Conservation (phyloP, 2,329 filamentous ascomycete species). For the Aspergillus bombycis region DNA sequence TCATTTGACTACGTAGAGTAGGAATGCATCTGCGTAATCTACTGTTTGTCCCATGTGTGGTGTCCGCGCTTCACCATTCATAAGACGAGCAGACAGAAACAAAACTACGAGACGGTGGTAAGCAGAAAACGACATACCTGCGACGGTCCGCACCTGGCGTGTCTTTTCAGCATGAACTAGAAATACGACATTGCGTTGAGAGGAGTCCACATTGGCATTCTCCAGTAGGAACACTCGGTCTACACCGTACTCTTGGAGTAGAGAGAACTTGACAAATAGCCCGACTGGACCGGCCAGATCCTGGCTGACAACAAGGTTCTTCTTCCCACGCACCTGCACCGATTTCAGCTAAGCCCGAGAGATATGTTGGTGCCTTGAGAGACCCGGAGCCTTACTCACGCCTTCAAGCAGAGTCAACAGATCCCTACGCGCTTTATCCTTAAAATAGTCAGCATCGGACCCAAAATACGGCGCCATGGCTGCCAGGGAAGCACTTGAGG, state of each 20-base stretch:
- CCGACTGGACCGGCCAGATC: constrained; percentile 87
- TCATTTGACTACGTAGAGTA: constrained; percentile 58
- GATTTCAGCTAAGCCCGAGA: constrained; percentile 26
- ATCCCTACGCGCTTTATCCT: constrained; percentile 74
- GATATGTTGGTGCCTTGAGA: constrained; percentile 17
- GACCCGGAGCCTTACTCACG: constrained; percentile 67
- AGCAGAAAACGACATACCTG: constrained; percentile 65
- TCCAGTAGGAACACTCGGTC: constrained; percentile 97
- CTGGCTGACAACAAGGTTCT: constrained; percentile 93
- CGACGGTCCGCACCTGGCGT: constrained; percentile 79
- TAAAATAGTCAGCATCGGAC: constrained; percentile 51
- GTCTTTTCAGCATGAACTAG: constrained; percentile 88
- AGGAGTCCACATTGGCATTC: constrained; percentile 92
- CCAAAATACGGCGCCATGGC: constrained; percentile 48
- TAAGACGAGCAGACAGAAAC: constrained; percentile 1
- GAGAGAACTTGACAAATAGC: constrained; percentile 91
- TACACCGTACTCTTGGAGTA: constrained; percentile 93
- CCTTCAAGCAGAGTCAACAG: constrained; percentile 89
- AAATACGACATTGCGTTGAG: constrained; percentile 93
- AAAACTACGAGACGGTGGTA: constrained; percentile 2
- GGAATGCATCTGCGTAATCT: constrained; percentile 59
- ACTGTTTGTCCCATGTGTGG: constrained; percentile 54
- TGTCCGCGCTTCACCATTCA: background rate
- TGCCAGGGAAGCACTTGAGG: constrained; percentile 25
- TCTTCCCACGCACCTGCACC: constrained; percentile 90